phyloP scores from a whole-genome alignment of 768 basidiomycete species.

The Tulasnella sp. region DNA sequence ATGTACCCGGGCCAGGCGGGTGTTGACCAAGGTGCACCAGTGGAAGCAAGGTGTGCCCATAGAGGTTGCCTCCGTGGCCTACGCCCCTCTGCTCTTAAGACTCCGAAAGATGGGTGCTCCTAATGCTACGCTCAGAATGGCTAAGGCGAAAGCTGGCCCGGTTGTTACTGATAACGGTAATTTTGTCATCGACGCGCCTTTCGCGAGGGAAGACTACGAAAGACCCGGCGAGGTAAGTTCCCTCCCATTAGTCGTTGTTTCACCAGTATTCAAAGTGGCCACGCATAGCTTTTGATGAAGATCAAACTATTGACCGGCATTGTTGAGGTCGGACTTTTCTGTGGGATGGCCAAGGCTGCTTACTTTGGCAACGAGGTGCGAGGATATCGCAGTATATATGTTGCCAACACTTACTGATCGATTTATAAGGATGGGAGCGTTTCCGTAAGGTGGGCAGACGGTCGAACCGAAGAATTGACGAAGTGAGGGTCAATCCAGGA shows the following conservation, averaged over 20 bases:
- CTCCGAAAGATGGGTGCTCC: constrained; percentile 44
- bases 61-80: constrained; percentile 95
- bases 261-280: neutral
- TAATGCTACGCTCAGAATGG: constrained; percentile 80
- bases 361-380: constrained; percentile 83
- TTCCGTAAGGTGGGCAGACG: constrained; percentile 46
- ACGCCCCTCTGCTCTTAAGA: constrained; percentile 71
- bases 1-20: constrained; percentile 18
- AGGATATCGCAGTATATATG: neutral
- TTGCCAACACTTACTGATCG: neutral
- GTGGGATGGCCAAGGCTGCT: constrained; percentile 83
- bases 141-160: constrained; percentile 76
- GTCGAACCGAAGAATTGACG: constrained; percentile 21
- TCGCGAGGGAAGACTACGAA: constrained; percentile 52
- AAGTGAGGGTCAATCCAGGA: too few species aligned
- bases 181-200: constrained; percentile 95
- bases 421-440: constrained; percentile 53
- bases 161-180: constrained; percentile 96
- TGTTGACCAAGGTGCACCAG: constrained; percentile 29
- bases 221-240: constrained; percentile 50
- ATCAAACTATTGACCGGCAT: constrained; percentile 96
- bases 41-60: constrained; percentile 84
- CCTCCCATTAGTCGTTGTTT: too few species aligned
- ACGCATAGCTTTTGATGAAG: constrained; percentile 50
- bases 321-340: constrained; percentile 98